Conservation (phyloP, 192 early-diverging fungal species). For the Neocallimastix lanati region DNA sequence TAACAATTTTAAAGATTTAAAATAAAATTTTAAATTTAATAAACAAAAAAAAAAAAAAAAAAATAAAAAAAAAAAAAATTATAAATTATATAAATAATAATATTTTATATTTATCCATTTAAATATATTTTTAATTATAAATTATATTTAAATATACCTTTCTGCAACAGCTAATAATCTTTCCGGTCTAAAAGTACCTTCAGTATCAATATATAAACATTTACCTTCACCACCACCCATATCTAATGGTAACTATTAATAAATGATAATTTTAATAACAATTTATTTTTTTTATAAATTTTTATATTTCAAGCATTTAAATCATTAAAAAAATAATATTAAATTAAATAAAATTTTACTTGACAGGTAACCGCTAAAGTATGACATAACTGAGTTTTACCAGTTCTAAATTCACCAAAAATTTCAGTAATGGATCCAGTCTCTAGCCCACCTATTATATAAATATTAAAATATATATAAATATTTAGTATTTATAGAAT, state of each 20-base stretch:
- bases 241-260: constrained; percentile 46
- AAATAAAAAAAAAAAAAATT: background rate
- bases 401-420: constrained; percentile 96
- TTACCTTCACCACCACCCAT: constrained; percentile 88
- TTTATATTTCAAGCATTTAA: too few species aligned
- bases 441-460: constrained; percentile 76
- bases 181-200: constrained; percentile 89
- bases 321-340: too few species aligned
- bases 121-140: too few species aligned
- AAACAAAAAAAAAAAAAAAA: background rate
- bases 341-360: too few species aligned
- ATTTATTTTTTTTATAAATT: too few species aligned
- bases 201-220: constrained; percentile 91
- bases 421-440: constrained; percentile 93
- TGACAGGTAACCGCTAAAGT: constrained; percentile 91
- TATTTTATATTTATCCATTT: too few species aligned
- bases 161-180: constrained; percentile 67
- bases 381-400: constrained; percentile 94
- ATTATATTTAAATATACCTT: too few species aligned
- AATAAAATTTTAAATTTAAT: background rate
- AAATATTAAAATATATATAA: too few species aligned
- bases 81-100: too few species aligned
- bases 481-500: too few species aligned
- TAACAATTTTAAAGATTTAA: too few species aligned
- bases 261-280: too few species aligned